Percentiles rank a stretch among this genome's conserved stretches.
Conservation (phyloP, 2,329 filamentous ascomycete species). For the Aspergillus viridinutans region DNA sequence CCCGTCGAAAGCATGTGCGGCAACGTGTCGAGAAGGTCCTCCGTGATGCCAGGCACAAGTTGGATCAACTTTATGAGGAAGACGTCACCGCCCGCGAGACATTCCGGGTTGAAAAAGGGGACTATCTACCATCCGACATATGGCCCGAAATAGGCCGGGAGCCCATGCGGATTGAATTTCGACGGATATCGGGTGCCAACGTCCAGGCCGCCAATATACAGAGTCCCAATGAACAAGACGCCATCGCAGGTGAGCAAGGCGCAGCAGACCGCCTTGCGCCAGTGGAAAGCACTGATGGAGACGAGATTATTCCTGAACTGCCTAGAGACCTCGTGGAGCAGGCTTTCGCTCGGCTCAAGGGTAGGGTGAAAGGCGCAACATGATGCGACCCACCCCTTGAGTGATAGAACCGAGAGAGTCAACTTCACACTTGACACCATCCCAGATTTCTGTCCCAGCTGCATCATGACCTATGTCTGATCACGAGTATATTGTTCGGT, state of each 20-base stretch:
- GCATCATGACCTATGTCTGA: neutral
- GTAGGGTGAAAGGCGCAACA: constrained; percentile 20
- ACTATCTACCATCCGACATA: constrained; percentile 80
- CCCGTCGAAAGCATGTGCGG: constrained; percentile 68
- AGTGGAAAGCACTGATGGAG: constrained; percentile 16
- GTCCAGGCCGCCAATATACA: constrained; percentile 21
- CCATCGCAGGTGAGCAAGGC: constrained; percentile 3
- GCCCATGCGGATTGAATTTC: constrained; percentile 47
- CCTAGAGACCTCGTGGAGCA: constrained; percentile 41
- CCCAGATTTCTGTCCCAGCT: neutral
- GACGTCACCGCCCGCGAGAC: constrained; percentile 70
- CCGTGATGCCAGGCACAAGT: constrained; percentile 69
- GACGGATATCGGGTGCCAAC: constrained; percentile 32
- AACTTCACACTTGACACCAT: too few species aligned
- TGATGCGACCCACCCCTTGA: constrained; percentile 1
- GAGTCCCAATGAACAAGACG: constrained; percentile 6
- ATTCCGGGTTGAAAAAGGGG: constrained; percentile 78
- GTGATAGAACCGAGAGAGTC: neutral
- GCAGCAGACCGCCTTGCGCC: constrained; percentile 4
- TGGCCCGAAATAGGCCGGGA: constrained; percentile 69
- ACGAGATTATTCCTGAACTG: constrained; percentile 40
- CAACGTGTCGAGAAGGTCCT: constrained; percentile 70
- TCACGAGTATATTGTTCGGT: neutral
- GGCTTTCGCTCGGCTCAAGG: constrained; percentile 39
- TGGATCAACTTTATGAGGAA: constrained; percentile 69